These are phyloP conservation scores for Lyophyllum shimeji DNA, from an alignment of 768 basidiomycete species.

Conservation along the genomic window DNA sequence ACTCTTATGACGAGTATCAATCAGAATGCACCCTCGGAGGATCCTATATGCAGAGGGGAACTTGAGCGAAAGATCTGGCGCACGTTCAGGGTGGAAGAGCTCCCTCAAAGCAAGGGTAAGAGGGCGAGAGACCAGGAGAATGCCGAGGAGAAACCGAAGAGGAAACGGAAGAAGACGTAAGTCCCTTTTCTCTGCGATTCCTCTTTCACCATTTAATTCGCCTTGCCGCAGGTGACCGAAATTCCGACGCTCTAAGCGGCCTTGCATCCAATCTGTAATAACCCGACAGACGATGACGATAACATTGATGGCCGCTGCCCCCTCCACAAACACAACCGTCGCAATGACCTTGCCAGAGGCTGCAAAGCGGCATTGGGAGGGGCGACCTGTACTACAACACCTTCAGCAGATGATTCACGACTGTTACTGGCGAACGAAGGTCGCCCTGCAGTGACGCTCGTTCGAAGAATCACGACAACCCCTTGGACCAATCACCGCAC, in stretches of 20 bases:
- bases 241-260: not conserved
- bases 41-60: not conserved
- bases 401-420: too few species aligned
- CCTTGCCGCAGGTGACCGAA: not conserved
- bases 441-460: not conserved
- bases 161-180: not conserved
- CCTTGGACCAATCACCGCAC: conserved; percentile 25
- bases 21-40: not conserved
- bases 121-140: not conserved
- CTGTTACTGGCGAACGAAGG: too few species aligned
- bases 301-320: too few species aligned
- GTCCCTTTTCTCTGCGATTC: not conserved
- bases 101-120: not conserved
- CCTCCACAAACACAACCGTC: too few species aligned
- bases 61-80: not conserved
- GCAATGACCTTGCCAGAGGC: too few species aligned
- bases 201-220: not conserved
- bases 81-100: not conserved
- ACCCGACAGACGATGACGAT: too few species aligned
- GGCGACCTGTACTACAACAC: too few species aligned
- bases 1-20: not conserved
- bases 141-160: not conserved
- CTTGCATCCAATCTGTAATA: conserved; percentile 16
- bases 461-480: conserved; percentile 13
- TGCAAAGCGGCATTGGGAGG: too few species aligned